Percentiles rank a stretch among this genome's conserved stretches.
phyloP scores from a whole-genome alignment of 331 rosid genomes.

The Quercus lobata region DNA sequence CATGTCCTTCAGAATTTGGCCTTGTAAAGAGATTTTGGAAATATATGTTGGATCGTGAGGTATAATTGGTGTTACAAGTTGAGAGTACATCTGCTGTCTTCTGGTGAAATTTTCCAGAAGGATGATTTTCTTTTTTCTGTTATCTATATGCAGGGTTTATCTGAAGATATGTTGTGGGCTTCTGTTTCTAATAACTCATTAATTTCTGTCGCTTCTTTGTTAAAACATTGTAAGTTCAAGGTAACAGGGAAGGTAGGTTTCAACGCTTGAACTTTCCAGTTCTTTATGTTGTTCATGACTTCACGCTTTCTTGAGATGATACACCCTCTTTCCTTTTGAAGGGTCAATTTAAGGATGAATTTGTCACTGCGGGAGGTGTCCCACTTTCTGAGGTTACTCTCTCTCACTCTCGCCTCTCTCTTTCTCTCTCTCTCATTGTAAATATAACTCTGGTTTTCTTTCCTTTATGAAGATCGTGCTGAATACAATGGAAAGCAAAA shows the following conservation, averaged over 20 bases:
- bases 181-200: slow-evolving; percentile 76
- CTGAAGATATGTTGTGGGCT: slow-evolving; percentile 79
- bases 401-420: not conserved
- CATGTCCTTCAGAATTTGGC: slow-evolving; percentile 76
- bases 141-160: slow-evolving; percentile 48
- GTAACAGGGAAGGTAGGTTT: slow-evolving; percentile 68
- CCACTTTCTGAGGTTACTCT: slow-evolving; percentile 81
- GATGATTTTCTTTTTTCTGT: not conserved
- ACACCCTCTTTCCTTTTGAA: slow-evolving; percentile 22
- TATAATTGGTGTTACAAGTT: slow-evolving; percentile 15
- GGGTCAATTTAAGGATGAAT: slow-evolving; percentile 98
- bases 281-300: slow-evolving; percentile 3
- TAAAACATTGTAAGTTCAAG: slow-evolving; percentile 65
- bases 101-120: slow-evolving; percentile 2
- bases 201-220: slow-evolving; percentile 52
- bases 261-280: not conserved
- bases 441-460: slow-evolving; percentile 4
- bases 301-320: not conserved
- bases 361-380: slow-evolving; percentile 96
- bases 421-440: not conserved
- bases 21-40: slow-evolving; percentile 91
- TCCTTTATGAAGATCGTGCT: slow-evolving; percentile 52
- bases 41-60: slow-evolving; percentile 75
- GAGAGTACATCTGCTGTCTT: not conserved
- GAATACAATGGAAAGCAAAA: slow-evolving; percentile 86